Evolutionary conservation across 495 filamentous ascomycete species (phyloP), one percentile per base, ranked within the genome.

Genomic region (Annulohypoxylon bovei): DNA sequence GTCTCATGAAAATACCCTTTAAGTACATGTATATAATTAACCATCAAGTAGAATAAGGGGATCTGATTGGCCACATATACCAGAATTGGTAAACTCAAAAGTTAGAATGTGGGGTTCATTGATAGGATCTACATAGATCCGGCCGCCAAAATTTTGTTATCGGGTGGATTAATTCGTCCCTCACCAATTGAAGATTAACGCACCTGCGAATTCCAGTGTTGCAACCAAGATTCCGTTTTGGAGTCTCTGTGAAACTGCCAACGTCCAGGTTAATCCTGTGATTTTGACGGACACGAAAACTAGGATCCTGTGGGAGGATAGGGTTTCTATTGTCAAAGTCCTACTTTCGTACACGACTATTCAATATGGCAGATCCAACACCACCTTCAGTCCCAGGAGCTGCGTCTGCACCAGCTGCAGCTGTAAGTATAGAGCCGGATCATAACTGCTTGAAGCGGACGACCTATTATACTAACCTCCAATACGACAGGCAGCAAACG

Each of bases 71-170:
- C n/a, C 46, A 9, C n/a, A 16, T 3, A 5, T 25, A 4, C 63
- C 58, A 27, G 33, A 71, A 58, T 53, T 11, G 68, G 68, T 40
- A 62, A 58, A 39, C 57, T 4, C 9, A 6, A 27, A 33, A 62
- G 20, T 2, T 30, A 39, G 12, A 22, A 42, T 50, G 58, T 60
- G 64, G 63, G 69, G 59, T 44, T 44, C 25, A 8, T 28, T 46
- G 63, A 72, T 68, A 72, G 70, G 70, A 65, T 46, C 46, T 61
- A 72, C 65, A 57, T 61, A 72, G 70, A 72, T 72, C 70, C 70
- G 70, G 40, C 70, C 70, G 65, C 65, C 49, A 22, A 64, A 68
- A 61, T 68, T 72, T 72, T 72, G 54, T 72, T 64, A 65, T 64
- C 65, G 39, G 70, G 2, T 32, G 28, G 30, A 42, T 42, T 42